Conservation (phyloP, 2,329 filamentous ascomycete genomes). For the Trichoderma aggressivum region DNA sequence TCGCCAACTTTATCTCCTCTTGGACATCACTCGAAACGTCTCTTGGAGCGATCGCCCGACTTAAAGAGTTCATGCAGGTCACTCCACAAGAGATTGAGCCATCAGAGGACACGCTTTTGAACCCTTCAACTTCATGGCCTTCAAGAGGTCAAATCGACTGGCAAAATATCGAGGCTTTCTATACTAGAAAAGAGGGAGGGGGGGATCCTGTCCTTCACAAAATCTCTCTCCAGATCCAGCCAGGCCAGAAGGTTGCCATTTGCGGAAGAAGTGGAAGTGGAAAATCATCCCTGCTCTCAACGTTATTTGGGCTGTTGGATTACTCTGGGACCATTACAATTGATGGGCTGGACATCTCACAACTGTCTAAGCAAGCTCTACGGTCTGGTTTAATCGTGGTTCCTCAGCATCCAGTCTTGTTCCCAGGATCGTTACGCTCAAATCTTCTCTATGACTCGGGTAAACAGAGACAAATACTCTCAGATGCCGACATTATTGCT, state of each 20-base stretch:
- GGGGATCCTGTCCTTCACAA: slow-evolving; percentile 21
- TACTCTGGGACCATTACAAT: slow-evolving; percentile 36
- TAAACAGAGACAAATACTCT: slow-evolving; percentile 38
- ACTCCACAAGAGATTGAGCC: slow-evolving; percentile 20
- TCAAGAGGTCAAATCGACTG: slow-evolving; percentile 27
- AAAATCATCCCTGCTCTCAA: slow-evolving; percentile 35
- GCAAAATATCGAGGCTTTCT: slow-evolving; percentile 18
- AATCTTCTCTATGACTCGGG: background rate
- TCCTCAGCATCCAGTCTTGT: slow-evolving; percentile 45
- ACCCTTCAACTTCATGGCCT: slow-evolving; percentile 28
- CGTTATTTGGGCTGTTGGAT: slow-evolving; percentile 39
- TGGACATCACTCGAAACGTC: slow-evolving; percentile 7
- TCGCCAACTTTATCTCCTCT: background rate
- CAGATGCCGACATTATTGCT: background rate
- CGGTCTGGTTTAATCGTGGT: slow-evolving; percentile 45
- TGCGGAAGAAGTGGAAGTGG: slow-evolving; percentile 33
- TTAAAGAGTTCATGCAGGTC: slow-evolving; percentile 26
- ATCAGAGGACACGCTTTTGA: slow-evolving; percentile 12
- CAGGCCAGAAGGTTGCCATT: slow-evolving; percentile 33
- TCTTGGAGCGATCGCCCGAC: background rate
- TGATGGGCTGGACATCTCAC: slow-evolving; percentile 38
- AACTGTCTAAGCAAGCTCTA: slow-evolving; percentile 38
- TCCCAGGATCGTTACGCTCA: slow-evolving; percentile 43
- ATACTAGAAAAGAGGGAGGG: background rate
- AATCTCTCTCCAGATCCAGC: slow-evolving; percentile 26